Percentiles rank a stretch among this genome's conserved stretches.
Evolutionary conservation across 148 eudicot genomes (phyloP).

Genomic region (Euryodendron excelsum): DNA sequence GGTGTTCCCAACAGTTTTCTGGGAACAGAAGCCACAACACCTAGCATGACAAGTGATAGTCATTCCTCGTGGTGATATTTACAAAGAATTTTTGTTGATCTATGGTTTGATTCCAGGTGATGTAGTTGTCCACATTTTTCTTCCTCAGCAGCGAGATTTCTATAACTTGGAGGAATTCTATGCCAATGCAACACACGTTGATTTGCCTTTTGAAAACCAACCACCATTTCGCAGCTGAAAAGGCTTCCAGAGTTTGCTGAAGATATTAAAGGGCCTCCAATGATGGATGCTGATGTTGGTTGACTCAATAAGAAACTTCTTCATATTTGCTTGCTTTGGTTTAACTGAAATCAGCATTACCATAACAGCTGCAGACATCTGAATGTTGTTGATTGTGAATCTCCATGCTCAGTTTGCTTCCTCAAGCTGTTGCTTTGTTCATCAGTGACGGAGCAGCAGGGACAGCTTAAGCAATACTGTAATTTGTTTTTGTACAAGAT

Average conservation of each 20-base stretch:
- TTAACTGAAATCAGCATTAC: neutral
- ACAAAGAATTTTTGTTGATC: neutral
- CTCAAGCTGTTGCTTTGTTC: neutral
- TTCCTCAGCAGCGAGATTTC: slow-evolving; percentile 69
- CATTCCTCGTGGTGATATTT: neutral
- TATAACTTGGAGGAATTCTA: slow-evolving; percentile 98
- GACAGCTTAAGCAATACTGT: neutral
- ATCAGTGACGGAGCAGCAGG: slow-evolving; percentile 6
- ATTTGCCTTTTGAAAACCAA: slow-evolving; percentile 79
- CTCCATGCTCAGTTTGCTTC: neutral
- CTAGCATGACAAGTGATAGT: neutral
- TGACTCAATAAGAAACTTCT: neutral
- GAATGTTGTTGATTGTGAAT: slow-evolving; percentile 4
- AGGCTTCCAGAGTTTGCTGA: neutral
- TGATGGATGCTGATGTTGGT: neutral
- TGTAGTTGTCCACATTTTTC: slow-evolving; percentile 91
- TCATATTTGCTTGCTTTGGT: neutral
- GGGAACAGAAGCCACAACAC: neutral
- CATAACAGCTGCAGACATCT: slow-evolving; percentile 3
- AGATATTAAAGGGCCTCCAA: neutral
- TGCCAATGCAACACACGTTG: slow-evolving; percentile 76
- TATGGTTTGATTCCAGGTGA: slow-evolving; percentile 55
- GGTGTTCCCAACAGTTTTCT: neutral
- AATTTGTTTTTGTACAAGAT: neutral
- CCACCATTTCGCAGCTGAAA: slow-evolving; percentile 50